These are phyloP conservation scores for Boletus mariae DNA, from an alignment of 1,284 basidiomycete genomes.

Conservation along the genomic window DNA sequence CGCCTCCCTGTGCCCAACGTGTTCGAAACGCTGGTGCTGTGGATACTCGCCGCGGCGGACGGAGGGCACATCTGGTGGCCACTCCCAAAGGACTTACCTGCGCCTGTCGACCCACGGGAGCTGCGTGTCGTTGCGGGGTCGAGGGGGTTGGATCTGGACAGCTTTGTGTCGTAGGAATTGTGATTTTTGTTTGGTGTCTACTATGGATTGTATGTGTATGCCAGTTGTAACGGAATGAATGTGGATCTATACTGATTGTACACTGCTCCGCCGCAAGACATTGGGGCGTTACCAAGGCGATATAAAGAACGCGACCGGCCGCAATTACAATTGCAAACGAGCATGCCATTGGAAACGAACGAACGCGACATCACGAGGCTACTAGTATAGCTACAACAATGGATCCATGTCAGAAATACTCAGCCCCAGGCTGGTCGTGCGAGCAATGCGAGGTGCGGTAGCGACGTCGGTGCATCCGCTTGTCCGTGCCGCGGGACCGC, in stretches of 20 bases:
- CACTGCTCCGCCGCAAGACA: too few relatives aligned
- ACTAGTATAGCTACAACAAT: too few relatives aligned
- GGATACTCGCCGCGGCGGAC: conserved; percentile 8
- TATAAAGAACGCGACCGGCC: not conserved
- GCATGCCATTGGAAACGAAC: not conserved
- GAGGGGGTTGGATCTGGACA: not conserved
- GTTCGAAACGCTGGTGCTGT: conserved; percentile 9
- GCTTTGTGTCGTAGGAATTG: not conserved
- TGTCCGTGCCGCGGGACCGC: not conserved
- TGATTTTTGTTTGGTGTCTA: not conserved
- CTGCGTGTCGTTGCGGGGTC: not conserved
- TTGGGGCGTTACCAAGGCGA: not conserved
- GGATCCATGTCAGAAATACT: too few relatives aligned
- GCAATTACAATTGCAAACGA: not conserved
- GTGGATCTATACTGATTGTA: not conserved
- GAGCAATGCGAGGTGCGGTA: conserved; percentile 12
- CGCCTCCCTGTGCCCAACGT: conserved; percentile 7
- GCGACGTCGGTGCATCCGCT: conserved; percentile 24
- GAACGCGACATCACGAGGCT: too few relatives aligned
- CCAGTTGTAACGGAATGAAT: not conserved
- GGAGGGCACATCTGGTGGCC: not conserved
- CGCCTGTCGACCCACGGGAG: not conserved
- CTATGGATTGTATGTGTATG: not conserved
- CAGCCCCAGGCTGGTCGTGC: not conserved
- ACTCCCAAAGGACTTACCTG: not conserved